These are phyloP conservation scores for Fonsecaea pedrosoi DNA, from an alignment of 2,329 filamentous ascomycete species.

Conservation along the genomic window DNA sequence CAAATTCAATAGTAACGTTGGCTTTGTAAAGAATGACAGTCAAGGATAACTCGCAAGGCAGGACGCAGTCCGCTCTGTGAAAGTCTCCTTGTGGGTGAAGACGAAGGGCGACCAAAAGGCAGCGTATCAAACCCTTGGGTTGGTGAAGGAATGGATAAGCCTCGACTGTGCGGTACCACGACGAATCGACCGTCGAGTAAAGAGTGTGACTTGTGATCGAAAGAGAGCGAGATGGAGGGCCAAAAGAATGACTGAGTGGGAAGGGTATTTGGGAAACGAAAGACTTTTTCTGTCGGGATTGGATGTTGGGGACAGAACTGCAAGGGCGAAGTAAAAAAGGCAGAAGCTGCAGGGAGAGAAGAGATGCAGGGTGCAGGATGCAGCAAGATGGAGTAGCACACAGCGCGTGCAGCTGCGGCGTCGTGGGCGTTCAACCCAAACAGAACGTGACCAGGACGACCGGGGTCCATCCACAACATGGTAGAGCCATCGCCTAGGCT, in stretches of 20 bases:
- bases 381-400: conserved; percentile 24
- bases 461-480: conserved; percentile 5
- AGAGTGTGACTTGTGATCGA: conserved; percentile 30
- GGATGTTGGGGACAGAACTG: conserved; percentile 16
- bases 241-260: conserved; percentile 32
- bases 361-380: conserved; percentile 22
- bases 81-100: conserved; percentile 26
- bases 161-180: conserved; percentile 22
- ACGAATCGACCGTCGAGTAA: conserved; percentile 39
- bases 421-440: neutral
- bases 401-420: conserved; percentile 11
- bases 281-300: conserved; percentile 28
- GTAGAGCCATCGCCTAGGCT: neutral
- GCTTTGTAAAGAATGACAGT: conserved; percentile 11
- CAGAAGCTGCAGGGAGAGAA: conserved; percentile 14
- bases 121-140: conserved; percentile 19
- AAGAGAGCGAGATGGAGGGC: conserved; percentile 24
- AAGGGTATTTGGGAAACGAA: conserved; percentile 18
- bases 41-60: conserved; percentile 21
- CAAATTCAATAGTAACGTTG: neutral
- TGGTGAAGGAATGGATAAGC: conserved; percentile 29
- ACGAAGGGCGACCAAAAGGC: conserved; percentile 16
- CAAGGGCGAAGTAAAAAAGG: conserved; percentile 14
- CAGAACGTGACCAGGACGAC: conserved; percentile 4
- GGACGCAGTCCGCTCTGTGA: conserved; percentile 34